A percentile compares a stretch with the other conserved stretches of the same genome.
Conservation (phyloP, 2,329 filamentous ascomycete species). For the Fusarium lyarnte region DNA sequence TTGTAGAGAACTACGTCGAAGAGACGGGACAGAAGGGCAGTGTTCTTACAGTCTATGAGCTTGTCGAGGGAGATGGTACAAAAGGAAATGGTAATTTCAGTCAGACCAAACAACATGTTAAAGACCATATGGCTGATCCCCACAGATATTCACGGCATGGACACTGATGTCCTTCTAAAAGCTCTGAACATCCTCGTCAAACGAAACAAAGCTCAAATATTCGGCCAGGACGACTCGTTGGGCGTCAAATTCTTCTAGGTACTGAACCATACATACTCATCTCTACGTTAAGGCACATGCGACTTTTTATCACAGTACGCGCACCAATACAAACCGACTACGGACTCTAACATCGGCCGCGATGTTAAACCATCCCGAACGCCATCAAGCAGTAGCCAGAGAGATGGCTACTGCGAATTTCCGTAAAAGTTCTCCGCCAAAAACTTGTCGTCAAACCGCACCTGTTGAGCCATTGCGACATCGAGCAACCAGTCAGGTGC, state of each 20-base stretch:
- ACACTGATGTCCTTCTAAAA: conserved; percentile 81
- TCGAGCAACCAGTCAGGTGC: conserved; percentile 89
- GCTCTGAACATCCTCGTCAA: conserved; percentile 85
- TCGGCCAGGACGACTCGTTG: conserved; percentile 86
- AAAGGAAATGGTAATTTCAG: conserved; percentile 66
- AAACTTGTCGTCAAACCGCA: conserved; percentile 74
- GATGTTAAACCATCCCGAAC: conserved; percentile 26
- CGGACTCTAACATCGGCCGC: conserved; percentile 15
- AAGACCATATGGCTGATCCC: conserved; percentile 8
- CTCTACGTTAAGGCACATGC: conserved; percentile 31
- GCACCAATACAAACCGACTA: conserved; percentile 5
- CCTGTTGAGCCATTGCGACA: conserved; percentile 86
- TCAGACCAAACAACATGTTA: background rate
- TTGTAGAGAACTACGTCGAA: conserved; percentile 84
- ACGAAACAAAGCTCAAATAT: conserved; percentile 90
- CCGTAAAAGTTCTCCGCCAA: conserved; percentile 58
- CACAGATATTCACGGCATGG: conserved; percentile 87
- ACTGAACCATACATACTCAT: conserved; percentile 22
- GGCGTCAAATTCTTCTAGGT: conserved; percentile 96
- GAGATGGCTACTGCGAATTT: conserved; percentile 22
- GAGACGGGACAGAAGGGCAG: conserved; percentile 87
- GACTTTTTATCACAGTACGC: conserved; percentile 4
- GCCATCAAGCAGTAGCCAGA: conserved; percentile 27
- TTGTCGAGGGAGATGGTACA: conserved; percentile 86
- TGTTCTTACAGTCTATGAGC: conserved; percentile 92